These are phyloP conservation scores for Myxozyma melibiosi DNA, from an alignment of 805 yeast genomes.

Conservation along the genomic window DNA sequence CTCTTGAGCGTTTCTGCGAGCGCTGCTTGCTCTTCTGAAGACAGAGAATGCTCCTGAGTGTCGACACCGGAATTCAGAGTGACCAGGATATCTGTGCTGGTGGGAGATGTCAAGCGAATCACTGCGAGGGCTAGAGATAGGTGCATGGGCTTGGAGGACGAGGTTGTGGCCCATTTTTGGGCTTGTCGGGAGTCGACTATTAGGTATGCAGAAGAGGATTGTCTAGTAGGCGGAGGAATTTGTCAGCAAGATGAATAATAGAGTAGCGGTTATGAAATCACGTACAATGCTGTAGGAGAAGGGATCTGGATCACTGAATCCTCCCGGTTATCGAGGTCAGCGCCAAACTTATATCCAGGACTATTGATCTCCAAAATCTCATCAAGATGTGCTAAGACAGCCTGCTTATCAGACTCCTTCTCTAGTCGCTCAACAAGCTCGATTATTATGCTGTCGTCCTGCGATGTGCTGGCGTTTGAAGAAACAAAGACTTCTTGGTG, in stretches of 20 bases:
- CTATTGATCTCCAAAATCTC: conserved; percentile 38
- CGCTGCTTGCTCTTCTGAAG: neutral
- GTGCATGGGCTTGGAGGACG: conserved; percentile 16
- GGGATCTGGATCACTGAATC: neutral
- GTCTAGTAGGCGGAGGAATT: neutral
- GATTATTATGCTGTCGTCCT: conserved; percentile 44
- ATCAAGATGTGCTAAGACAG: conserved; percentile 36
- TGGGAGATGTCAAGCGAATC: conserved; percentile 49
- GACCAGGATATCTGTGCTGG: conserved; percentile 60
- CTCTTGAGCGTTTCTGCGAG: neutral
- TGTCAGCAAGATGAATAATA: neutral
- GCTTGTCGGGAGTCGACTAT: conserved; percentile 16
- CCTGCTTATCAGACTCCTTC: conserved; percentile 13
- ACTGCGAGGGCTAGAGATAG: conserved; percentile 58
- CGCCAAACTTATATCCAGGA: conserved; percentile 2
- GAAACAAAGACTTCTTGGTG: conserved; percentile 87
- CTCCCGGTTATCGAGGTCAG: neutral
- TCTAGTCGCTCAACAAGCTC: conserved; percentile 44
- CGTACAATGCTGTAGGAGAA: neutral
- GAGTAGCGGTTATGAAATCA: neutral
- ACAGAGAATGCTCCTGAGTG: neutral
- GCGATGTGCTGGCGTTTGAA: conserved; percentile 34
- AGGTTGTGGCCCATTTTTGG: conserved; percentile 32
- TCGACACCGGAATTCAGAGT: conserved; percentile 60
- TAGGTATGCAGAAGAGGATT: conserved; percentile 14